Percentiles rank a stretch among this genome's conserved stretches.
phyloP scores from a whole-genome alignment of 768 basidiomycete species.

The Vishniacozyma victoriae region DNA sequence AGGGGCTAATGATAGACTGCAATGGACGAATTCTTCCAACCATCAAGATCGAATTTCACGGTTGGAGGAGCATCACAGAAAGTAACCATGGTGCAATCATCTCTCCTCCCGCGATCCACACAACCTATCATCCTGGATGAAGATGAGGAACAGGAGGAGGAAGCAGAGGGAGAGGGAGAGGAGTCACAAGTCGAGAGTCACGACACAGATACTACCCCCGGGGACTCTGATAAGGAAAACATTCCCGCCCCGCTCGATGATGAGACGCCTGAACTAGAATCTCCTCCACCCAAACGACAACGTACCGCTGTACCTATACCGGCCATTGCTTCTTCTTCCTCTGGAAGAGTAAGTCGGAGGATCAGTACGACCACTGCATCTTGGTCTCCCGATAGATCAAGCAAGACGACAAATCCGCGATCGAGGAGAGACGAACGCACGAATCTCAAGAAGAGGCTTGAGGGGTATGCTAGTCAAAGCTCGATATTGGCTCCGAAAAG shows the following conservation, averaged over 20 bases:
- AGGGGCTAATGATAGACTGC: constrained; percentile 51
- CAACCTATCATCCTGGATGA: not conserved
- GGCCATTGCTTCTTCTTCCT: too few relatives aligned
- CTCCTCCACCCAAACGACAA: too few relatives aligned
- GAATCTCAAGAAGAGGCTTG: constrained; percentile 52
- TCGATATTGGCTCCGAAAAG: constrained; percentile 46
- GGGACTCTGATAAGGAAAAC: constrained; percentile 1
- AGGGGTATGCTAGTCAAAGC: constrained; percentile 55
- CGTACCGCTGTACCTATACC: too few relatives aligned
- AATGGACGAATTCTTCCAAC: constrained; percentile 63
- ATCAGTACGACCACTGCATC: constrained; percentile 55
- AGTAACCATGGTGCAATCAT: constrained; percentile 3
- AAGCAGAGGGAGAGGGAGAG: not conserved
- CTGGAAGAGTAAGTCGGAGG: too few relatives aligned
- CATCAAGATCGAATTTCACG: constrained; percentile 67
- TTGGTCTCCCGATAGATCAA: constrained; percentile 48
- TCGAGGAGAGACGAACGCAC: constrained; percentile 32
- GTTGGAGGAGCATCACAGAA: constrained; percentile 48
- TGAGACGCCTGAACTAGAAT: too few relatives aligned
- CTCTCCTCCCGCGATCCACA: not conserved
- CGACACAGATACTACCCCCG: not conserved
- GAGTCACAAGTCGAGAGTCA: constrained; percentile 2
- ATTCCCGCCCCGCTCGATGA: too few relatives aligned
- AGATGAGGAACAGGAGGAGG: not conserved
- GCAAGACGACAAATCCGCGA: not conserved